Percentiles rank a stretch among this genome's conserved stretches.
Evolutionary conservation across 2,329 filamentous ascomycete genomes (phyloP).

Genomic region (Sphaerulina vaccinii): DNA sequence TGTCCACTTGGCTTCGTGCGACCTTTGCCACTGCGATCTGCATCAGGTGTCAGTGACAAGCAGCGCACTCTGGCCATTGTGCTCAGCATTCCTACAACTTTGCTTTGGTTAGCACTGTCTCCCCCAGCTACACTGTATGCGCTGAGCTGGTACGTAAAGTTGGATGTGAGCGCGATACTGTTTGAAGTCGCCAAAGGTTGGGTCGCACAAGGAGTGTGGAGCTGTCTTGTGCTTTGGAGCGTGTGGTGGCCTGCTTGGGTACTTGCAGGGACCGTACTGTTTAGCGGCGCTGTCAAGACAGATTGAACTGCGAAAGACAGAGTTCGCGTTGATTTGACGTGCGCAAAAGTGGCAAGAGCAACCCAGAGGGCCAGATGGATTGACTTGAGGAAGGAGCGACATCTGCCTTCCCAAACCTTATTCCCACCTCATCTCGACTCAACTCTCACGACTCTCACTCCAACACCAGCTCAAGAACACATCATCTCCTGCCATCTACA

Average conservation of each 20-base stretch:
- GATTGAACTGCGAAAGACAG: not conserved
- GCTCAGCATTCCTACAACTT: conserved; percentile 9
- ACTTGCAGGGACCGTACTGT: conserved; percentile 28
- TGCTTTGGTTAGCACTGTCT: conserved; percentile 23
- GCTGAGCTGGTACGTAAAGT: conserved; percentile 23
- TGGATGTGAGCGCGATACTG: conserved; percentile 26
- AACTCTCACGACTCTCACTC: not conserved
- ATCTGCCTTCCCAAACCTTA: conserved; percentile 3
- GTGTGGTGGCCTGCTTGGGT: conserved; percentile 39
- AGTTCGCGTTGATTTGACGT: not conserved
- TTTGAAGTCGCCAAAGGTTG: conserved; percentile 35
- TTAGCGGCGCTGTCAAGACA: conserved; percentile 24
- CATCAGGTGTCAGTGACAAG: conserved; percentile 5
- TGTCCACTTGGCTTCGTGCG: conserved; percentile 75
- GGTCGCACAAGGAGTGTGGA: conserved; percentile 36
- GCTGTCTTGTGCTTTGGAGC: conserved; percentile 33
- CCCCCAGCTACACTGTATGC: conserved; percentile 28
- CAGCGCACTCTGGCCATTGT: conserved; percentile 11
- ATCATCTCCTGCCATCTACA: not conserved
- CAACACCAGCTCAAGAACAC: not conserved
- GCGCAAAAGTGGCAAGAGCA: not conserved
- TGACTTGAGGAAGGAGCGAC: not conserved
- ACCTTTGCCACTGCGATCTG: conserved; percentile 21
- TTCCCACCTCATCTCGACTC: conserved; percentile 1
- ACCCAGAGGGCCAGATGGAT: not conserved